Conservation (phyloP, 495 filamentous ascomycete genomes). For the Penicillium cosmopolitanum region DNA sequence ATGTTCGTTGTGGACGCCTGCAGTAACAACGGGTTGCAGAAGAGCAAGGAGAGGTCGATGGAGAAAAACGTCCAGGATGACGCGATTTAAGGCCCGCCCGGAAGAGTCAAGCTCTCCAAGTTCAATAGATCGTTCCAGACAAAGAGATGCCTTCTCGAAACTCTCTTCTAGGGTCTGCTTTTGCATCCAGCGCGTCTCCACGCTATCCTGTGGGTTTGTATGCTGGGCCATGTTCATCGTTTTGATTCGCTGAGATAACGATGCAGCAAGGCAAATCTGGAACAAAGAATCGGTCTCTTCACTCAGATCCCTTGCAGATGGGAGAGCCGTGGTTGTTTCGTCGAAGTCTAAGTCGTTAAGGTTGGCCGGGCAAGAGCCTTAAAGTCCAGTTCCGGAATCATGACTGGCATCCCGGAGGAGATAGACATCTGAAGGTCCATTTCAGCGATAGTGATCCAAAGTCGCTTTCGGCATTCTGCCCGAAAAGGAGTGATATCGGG, state of each 20-base stretch:
- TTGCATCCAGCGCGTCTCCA: slow-evolving; percentile 18
- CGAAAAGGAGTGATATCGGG: slow-evolving; percentile 31
- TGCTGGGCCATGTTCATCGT: slow-evolving; percentile 17
- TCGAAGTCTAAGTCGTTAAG: slow-evolving; percentile 48
- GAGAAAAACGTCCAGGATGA: slow-evolving; percentile 26
- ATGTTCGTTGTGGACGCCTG: slow-evolving; percentile 1
- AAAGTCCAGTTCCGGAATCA: slow-evolving; percentile 36
- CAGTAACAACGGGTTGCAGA: slow-evolving; percentile 19
- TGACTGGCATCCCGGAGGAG: slow-evolving; percentile 41
- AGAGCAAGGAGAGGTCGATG: slow-evolving; percentile 32
- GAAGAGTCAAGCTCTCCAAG: slow-evolving; percentile 2
- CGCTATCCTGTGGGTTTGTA: slow-evolving; percentile 8
- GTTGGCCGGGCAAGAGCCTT: slow-evolving; percentile 29
- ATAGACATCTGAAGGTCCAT: slow-evolving; percentile 47
- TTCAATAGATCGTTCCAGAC: slow-evolving; percentile 12
- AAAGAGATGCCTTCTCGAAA: slow-evolving; percentile 12
- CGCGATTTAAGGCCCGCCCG: slow-evolving; percentile 15
- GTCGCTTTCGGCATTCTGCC: slow-evolving; percentile 40
- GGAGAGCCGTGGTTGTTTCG: slow-evolving; percentile 35
- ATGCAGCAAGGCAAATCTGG: slow-evolving; percentile 22
- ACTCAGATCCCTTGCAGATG: slow-evolving; percentile 29
- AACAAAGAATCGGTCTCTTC: slow-evolving; percentile 29
- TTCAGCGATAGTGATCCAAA: slow-evolving; percentile 51
- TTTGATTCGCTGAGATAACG: slow-evolving; percentile 22
- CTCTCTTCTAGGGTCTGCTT: slow-evolving; percentile 18